Evolutionary conservation across 192 early-diverging fungal genomes (phyloP).

Genomic region (Dispira simplex): DNA sequence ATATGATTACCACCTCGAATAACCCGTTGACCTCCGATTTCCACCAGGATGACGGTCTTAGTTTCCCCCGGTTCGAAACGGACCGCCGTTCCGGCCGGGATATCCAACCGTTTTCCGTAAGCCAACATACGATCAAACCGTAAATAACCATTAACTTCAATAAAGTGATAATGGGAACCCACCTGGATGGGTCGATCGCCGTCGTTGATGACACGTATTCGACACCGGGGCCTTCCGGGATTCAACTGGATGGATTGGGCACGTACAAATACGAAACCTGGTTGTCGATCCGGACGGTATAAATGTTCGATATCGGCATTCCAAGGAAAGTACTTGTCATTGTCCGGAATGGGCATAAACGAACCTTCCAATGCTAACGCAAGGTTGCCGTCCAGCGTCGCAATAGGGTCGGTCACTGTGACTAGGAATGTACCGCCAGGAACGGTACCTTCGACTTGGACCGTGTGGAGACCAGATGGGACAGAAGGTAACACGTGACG

Average conservation of each 20-base stretch:
- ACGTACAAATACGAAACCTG: constrained; percentile 52
- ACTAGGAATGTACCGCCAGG: constrained; percentile 88
- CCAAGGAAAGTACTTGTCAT: constrained; percentile 32
- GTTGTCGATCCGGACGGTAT: constrained; percentile 28
- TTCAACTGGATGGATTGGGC: constrained; percentile 62
- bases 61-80: constrained; percentile 95
- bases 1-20: constrained; percentile 79
- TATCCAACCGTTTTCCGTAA: constrained; percentile 80
- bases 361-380: constrained; percentile 76
- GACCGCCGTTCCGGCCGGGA: constrained; percentile 85
- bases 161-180: constrained; percentile 94
- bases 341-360: constrained; percentile 62
- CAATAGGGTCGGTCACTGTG: constrained; percentile 85
- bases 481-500: constrained; percentile 69
- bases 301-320: constrained; percentile 16
- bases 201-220: constrained; percentile 71
- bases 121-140: constrained; percentile 69
- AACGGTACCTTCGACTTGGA: constrained; percentile 88
- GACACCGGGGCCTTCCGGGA: constrained; percentile 47
- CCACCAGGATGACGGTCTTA: constrained; percentile 64
- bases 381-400: constrained; percentile 65
- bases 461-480: constrained; percentile 51
- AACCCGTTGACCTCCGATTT: constrained; percentile 62
- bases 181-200: constrained; percentile 93
- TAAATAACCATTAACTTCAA: constrained; percentile 72